Evolutionary conservation across 768 basidiomycete species (phyloP).

Genomic region (Lentinula guzmanii): DNA sequence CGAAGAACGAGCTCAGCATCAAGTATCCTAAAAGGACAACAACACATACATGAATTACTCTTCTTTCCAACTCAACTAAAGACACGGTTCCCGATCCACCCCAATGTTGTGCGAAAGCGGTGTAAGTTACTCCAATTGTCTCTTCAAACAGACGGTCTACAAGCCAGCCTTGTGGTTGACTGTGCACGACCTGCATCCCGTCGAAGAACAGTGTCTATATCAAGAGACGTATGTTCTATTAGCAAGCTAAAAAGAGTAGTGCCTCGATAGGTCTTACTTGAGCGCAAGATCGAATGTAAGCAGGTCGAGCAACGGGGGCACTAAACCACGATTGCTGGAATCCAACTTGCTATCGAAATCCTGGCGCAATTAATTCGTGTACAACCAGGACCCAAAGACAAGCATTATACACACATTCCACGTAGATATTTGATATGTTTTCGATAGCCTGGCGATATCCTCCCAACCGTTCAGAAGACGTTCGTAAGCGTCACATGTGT

Average conservation of each 20-base stretch:
- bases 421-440: conserved; percentile 36
- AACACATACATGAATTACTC: conserved; percentile 33
- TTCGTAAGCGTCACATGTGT: conserved; percentile 47
- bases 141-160: conserved; percentile 62
- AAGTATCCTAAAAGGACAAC: not conserved
- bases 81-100: conserved; percentile 26
- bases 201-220: conserved; percentile 54
- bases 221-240: not conserved
- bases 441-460: conserved; percentile 42
- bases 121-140: conserved; percentile 51
- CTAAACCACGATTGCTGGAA: conserved; percentile 43
- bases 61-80: conserved; percentile 33
- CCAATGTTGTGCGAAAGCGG: conserved; percentile 38
- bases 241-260: not conserved
- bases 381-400: not conserved
- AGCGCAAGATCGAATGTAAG: conserved; percentile 58
- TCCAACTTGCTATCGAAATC: conserved; percentile 29
- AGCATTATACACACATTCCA: conserved; percentile 42
- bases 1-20: not conserved
- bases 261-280: conserved; percentile 40
- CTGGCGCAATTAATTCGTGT: conserved; percentile 19
- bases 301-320: conserved; percentile 30
- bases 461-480: conserved; percentile 50
- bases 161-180: conserved; percentile 46
- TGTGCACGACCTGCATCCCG: conserved; percentile 45